Percentiles rank a stretch among this genome's conserved stretches.
Evolutionary conservation across 164 flowering plant genomes (phyloP).

Genomic region (Saururus chinensis): DNA sequence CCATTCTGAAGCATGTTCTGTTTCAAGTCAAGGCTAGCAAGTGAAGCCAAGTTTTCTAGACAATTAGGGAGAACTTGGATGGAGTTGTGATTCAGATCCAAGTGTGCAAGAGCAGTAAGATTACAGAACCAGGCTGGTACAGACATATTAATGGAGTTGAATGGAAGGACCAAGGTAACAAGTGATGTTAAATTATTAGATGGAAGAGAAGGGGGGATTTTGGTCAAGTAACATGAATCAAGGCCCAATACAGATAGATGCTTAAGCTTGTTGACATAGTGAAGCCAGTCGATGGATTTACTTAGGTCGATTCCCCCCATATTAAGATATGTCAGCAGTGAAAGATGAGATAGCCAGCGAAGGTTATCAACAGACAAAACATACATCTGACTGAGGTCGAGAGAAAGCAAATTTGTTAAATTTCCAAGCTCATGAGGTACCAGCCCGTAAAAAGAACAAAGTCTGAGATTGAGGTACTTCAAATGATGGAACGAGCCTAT

Average conservation of each 20-base stretch:
- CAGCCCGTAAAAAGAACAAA: not conserved
- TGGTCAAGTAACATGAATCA: not conserved
- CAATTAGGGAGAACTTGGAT: too few relatives aligned
- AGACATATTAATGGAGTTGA: not conserved
- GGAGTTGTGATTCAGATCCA: too few relatives aligned
- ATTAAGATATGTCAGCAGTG: not conserved
- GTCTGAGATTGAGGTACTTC: not conserved
- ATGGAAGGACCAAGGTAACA: not conserved
- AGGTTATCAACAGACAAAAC: not conserved
- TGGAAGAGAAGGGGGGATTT: not conserved
- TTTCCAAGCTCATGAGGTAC: constrained; percentile 2
- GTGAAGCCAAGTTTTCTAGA: too few relatives aligned
- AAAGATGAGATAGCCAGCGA: not conserved
- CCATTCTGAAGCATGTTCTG: too few relatives aligned
- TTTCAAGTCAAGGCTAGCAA: too few relatives aligned
- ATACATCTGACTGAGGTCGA: not conserved
- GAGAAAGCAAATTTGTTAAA: not conserved
- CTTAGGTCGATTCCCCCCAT: not conserved
- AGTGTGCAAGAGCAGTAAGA: not conserved
- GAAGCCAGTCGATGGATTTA: not conserved
- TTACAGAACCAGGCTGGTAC: constrained; percentile 3
- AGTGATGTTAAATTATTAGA: not conserved
- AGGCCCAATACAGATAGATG: not conserved
- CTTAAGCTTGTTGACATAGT: not conserved
- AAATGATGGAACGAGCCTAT: constrained; percentile 2